Base-by-base conservation (phyloP, 805 yeast species). In the Wickerhamiella bombiphila region DNA sequence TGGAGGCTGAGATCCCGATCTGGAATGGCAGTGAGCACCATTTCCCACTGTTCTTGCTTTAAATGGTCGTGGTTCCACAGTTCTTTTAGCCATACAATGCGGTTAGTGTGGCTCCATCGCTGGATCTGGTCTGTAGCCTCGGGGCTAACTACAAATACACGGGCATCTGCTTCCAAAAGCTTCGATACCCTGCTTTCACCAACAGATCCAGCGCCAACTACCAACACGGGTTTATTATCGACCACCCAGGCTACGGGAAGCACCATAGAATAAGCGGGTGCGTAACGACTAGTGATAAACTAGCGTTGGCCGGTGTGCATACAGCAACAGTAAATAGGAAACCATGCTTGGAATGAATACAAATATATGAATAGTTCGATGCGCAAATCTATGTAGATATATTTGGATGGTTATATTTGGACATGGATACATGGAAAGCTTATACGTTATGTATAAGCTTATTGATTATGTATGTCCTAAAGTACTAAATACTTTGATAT, bases 1-100 rank as follows among this genome's bases (percentile, higher is more conserved):
- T 59, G 56, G 17, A 66, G 61, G 24, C 81, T 72, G 35, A 69
- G 58, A 9, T 60, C 63, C 38, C 79, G 79, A 51, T 79, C 83
- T 53, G 79, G 82, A 29, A 82, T 69, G 36, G 88, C 81, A 11
- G 81, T 75, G 36, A 81, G 62, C 2, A 80, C 85, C 57, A 76
- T 58, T 4, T 76, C 74, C 60, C 78, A 78, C 25, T 57, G 59
- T 40, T 65, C 56, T 35, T 57, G 38, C 6, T 50, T 43, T 14
- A 68, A 39, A 35, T 52, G 56, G 2, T 35, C 33, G 9, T 11
- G 37, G 30, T 34, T 39, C 30, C 36, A 48, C 16, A 25, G 21
- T 15, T 49, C 43, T n/a, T 33, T 19, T 22, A 32, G 22, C 42
- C 43, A 41, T n/a, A 28, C 24, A 16, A 51, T 37, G 18, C 37